Evolutionary conservation across 768 basidiomycete genomes (phyloP), one percentile per base, ranked within the genome.

Genomic region (Arthromyces matolae): DNA sequence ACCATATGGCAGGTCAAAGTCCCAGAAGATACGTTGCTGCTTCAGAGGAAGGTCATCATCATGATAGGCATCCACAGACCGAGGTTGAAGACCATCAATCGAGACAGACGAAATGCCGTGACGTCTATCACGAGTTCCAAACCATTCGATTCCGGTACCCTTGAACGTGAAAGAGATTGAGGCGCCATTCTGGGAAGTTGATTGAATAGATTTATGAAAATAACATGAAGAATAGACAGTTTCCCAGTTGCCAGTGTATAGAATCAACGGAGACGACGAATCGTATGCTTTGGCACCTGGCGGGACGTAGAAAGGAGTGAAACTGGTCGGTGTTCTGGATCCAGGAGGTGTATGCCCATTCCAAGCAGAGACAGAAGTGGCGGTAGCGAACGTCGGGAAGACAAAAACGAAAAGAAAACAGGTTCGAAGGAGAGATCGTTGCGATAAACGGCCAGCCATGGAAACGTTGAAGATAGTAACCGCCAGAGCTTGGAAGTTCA

Each of bases 141-240:
- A 89, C 82, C 81, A 86, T 64, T 89, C 88, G 53, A 90, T 73
- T 1, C 85, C 85, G 10, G 82, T 84, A 12, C 87, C 88, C n/a
- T 69, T 68, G 64, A 89, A 89, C 3, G 74, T 71, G 64, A 89
- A 77, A 2, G 70, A 68, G 37, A 78, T 67, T 3, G 75, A 65
- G 9, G 86, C 79, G 38, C 71, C 71, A 14, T 64, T 64, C 37
- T 75, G 63, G 12, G 68, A 64, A 0, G 84, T 83, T 58, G 71
- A 73, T 12, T 71, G 75, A 27, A 79, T 64, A 12, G 80, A 76
- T 13, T 75, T 71, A 16, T 73, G 66, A 24, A 79, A 60, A 56
- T 79, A 83, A 28, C 69, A 64, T 1, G 64, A 61, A 0, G 84
- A 83, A 56, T 71, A 80, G 1, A 71, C 62, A 22, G 79, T 75